These are phyloP conservation scores for Geotrichum restrictum DNA, from an alignment of 1,139 yeast genomes.

Conservation along the genomic window DNA sequence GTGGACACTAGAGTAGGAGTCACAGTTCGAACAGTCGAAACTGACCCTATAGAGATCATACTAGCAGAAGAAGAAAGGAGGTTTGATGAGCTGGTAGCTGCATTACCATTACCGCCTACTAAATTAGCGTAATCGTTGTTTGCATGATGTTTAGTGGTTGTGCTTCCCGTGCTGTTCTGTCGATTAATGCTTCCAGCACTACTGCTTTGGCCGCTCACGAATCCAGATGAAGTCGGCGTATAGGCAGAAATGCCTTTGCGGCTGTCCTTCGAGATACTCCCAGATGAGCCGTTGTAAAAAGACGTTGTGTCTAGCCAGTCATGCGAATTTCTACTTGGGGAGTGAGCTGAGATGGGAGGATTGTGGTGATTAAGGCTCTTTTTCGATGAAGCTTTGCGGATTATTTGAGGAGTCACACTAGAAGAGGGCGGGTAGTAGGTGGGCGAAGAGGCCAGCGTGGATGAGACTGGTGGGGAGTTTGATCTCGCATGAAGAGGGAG, in stretches of 20 bases:
- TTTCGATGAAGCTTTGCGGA: constrained; percentile 16
- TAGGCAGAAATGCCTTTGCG: constrained; percentile 2
- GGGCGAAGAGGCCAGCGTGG: constrained; percentile 13
- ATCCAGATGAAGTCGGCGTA: constrained; percentile 20
- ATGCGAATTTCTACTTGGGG: constrained; percentile 17
- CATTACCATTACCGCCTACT: too few species aligned
- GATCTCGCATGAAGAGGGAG: constrained; percentile 11
- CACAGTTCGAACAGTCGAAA: background rate
- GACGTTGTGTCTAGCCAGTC: constrained; percentile 20
- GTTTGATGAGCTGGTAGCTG: background rate
- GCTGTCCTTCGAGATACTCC: constrained; percentile 10
- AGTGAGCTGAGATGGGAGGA: constrained; percentile 13
- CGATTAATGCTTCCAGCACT: background rate
- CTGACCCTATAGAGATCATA: background rate
- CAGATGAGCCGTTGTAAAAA: constrained; percentile 11
- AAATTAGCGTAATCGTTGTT: background rate
- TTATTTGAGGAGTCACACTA: constrained; percentile 9
- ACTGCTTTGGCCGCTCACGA: constrained; percentile 9
- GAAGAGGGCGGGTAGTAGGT: constrained; percentile 14
- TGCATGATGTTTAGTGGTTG: background rate
- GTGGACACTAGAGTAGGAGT: constrained; percentile 7
- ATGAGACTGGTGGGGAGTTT: constrained; percentile 14
- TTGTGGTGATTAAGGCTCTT: constrained; percentile 1
- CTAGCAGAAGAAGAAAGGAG: background rate
- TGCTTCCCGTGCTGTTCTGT: constrained; percentile 8